Conservation (phyloP, 1,139 yeast genomes). For the Pichia sp. region DNA sequence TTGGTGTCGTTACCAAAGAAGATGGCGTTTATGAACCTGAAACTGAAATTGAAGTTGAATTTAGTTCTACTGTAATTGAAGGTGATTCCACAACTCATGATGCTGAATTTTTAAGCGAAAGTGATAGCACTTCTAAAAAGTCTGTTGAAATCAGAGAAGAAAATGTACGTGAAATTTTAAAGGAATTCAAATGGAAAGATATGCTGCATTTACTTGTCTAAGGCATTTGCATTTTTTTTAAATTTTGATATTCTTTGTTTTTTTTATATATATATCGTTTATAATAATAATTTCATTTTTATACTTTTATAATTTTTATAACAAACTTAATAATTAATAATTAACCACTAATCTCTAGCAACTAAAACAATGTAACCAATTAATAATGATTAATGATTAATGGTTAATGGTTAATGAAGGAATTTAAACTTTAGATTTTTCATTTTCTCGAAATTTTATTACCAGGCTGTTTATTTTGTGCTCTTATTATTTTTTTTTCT, state of each 20-base stretch:
- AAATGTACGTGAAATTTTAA: slow-evolving; percentile 13
- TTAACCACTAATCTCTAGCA: no score
- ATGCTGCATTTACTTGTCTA: slow-evolving; percentile 14
- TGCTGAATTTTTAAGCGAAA: slow-evolving; percentile 4
- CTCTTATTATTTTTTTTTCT: no score
- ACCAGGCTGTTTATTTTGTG: no score
- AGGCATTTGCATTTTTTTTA: no score
- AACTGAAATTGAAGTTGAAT: slow-evolving; percentile 4
- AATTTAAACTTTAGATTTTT: no score
- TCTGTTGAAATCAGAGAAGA: not conserved
- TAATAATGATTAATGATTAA: no score
- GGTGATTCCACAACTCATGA: not conserved
- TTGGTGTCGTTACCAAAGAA: slow-evolving; percentile 12
- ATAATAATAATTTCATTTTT: not conserved
- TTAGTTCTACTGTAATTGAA: no score
- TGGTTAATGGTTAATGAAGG: no score
- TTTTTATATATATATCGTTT: not conserved
- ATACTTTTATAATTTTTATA: not conserved
- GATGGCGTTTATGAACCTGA: slow-evolving; percentile 9
- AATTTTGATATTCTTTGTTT: not conserved
- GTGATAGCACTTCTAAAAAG: slow-evolving; percentile 1
- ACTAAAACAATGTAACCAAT: no score
- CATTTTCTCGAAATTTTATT: no score
- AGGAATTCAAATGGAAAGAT: slow-evolving; percentile 14
- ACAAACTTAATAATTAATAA: no score